Percentiles rank a stretch among this genome's conserved stretches.
Evolutionary conservation across 495 filamentous ascomycete genomes (phyloP).

Genomic region (Lasiosphaeris hirsuta): DNA sequence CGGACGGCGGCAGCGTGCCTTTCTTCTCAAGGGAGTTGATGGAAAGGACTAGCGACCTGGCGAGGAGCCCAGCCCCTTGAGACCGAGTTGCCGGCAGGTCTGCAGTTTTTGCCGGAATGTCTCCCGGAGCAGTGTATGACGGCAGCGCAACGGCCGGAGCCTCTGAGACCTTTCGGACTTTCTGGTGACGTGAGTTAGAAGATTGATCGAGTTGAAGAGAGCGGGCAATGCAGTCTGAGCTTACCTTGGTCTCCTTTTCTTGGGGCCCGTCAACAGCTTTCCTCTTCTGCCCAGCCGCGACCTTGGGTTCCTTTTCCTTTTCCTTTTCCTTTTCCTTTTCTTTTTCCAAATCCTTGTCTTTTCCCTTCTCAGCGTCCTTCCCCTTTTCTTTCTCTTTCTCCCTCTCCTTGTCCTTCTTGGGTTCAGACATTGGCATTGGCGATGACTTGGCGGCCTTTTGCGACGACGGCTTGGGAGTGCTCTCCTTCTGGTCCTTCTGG

Average conservation of each 20-base stretch:
- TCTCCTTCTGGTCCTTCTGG: conserved; percentile 35
- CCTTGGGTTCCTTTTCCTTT: conserved; percentile 24
- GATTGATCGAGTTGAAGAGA: background rate
- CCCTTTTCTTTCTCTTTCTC: background rate
- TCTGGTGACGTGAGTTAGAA: conserved; percentile 26
- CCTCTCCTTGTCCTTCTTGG: conserved; percentile 7
- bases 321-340: conserved; percentile 1
- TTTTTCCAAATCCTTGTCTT: background rate
- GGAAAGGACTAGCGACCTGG: conserved; percentile 40
- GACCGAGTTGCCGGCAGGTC: conserved; percentile 44
- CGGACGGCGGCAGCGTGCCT: conserved; percentile 31
- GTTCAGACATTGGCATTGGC: conserved; percentile 28
- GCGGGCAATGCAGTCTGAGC: background rate
- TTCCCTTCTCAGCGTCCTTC: background rate
- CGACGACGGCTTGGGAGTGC: conserved; percentile 12
- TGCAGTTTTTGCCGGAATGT: conserved; percentile 36
- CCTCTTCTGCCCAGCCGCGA: conserved; percentile 29
- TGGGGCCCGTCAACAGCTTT: conserved; percentile 47
- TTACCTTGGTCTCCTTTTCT: conserved; percentile 41
- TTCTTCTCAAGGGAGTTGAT: conserved; percentile 44
- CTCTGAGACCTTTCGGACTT: conserved; percentile 53
- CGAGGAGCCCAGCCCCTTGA: conserved; percentile 39
- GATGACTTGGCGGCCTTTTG: conserved; percentile 28
- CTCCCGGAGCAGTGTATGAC: conserved; percentile 36
- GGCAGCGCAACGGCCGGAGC: conserved; percentile 32